These are phyloP conservation scores for Schizophyllum amplum DNA, from an alignment of 1,284 basidiomycete species.

Conservation along the genomic window DNA sequence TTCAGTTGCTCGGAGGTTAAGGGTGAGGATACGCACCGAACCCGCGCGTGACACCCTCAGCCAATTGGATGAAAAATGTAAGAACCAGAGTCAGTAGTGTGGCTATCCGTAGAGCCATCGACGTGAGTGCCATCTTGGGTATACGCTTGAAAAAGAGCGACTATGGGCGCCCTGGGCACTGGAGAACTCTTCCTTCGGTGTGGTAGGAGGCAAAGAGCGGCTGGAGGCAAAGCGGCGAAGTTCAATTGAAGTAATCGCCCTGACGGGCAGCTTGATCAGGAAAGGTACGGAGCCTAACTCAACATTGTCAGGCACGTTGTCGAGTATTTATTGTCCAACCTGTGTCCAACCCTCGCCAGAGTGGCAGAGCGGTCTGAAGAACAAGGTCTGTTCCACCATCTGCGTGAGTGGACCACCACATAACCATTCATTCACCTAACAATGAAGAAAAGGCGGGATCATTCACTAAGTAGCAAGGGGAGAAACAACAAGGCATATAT, in stretches of 20 bases:
- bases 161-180: neutral
- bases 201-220: neutral
- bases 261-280: too few species aligned
- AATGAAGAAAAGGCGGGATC: too few species aligned
- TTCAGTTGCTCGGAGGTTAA: neutral
- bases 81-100: neutral
- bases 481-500: too few species aligned
- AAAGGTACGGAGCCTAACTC: neutral
- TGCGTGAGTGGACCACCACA: too few species aligned
- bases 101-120: neutral
- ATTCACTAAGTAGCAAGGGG: too few species aligned
- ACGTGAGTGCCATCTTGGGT: neutral
- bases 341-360: too few species aligned
- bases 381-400: too few species aligned
- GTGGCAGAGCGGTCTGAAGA: too few species aligned
- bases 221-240: neutral
- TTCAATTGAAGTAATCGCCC: neutral
- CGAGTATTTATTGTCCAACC: too few species aligned
- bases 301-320: too few species aligned
- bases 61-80: neutral
- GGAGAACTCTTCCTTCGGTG: neutral
- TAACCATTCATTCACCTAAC: too few species aligned
- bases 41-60: neutral
- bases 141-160: neutral
- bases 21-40: neutral